phyloP scores from a whole-genome alignment of 345 rosid species.

The Pistacia vera region DNA sequence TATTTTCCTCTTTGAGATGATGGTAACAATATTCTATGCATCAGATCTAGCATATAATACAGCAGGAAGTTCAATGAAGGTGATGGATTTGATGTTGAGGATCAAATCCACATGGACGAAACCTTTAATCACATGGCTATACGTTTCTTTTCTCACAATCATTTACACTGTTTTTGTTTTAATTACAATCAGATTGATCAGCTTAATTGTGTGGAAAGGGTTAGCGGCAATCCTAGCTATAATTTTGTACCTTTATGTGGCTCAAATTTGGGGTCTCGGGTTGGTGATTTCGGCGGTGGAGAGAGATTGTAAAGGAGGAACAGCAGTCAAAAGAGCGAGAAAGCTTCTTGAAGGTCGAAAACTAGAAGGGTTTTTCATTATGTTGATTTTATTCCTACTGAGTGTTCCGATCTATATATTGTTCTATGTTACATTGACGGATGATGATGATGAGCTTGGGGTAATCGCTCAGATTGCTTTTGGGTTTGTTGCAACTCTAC shows the following conservation, averaged over 20 bases:
- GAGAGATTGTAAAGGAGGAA: background rate
- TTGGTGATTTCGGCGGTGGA: conserved; percentile 17
- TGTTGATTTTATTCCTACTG: conserved; percentile 7
- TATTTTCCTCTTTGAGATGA: conserved; percentile 12
- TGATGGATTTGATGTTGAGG: conserved; percentile 4
- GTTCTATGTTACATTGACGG: conserved; percentile 10
- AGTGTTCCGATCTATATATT: conserved; percentile 16
- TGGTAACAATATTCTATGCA: conserved; percentile 1
- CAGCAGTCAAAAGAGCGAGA: background rate
- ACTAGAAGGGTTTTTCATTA: conserved; percentile 14
- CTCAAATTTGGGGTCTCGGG: conserved; percentile 8
- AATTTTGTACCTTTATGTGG: conserved; percentile 13
- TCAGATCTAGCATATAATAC: background rate
- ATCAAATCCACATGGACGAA: conserved; percentile 8
- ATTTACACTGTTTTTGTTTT: background rate
- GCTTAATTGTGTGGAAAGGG: background rate
- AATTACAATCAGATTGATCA: conserved; percentile 1
- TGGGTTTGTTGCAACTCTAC: conserved; percentile 12
- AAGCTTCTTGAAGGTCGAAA: conserved; percentile 14
- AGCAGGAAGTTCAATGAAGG: background rate
- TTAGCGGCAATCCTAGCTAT: background rate
- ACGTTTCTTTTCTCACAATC: conserved; percentile 3
- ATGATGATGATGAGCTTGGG: conserved; percentile 21
- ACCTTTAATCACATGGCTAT: conserved; percentile 19
- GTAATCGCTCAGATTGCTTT: conserved; percentile 8